Evolutionary conservation across 2,329 filamentous ascomycete species (phyloP).

Genomic region (Sporothrix euskadiensis): DNA sequence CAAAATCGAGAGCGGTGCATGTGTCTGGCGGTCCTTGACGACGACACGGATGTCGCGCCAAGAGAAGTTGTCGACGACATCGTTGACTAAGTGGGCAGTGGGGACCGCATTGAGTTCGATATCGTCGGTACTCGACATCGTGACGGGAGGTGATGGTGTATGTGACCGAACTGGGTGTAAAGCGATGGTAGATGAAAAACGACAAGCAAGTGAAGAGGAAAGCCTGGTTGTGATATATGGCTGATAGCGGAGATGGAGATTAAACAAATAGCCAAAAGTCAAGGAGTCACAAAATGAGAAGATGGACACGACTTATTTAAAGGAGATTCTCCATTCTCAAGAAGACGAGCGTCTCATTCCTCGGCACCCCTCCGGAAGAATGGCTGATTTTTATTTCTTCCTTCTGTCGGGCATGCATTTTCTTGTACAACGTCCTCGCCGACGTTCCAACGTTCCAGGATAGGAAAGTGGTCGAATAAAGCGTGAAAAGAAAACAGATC

Average conservation of each 20-base stretch:
- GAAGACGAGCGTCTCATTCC: background rate
- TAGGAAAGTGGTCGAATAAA: background rate
- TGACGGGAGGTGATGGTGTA: background rate
- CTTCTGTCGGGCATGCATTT: background rate
- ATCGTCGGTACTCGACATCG: conserved; percentile 30
- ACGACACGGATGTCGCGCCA: conserved; percentile 69
- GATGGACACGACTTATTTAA: background rate
- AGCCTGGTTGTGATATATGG: background rate
- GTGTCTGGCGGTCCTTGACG: conserved; percentile 71
- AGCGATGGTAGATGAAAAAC: too few relatives aligned
- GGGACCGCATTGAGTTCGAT: conserved; percentile 38
- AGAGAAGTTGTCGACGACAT: conserved; percentile 61
- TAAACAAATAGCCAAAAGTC: background rate
- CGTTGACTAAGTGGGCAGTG: conserved; percentile 60
- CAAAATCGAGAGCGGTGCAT: conserved; percentile 63
- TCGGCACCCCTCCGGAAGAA: background rate
- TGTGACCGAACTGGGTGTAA: too few relatives aligned
- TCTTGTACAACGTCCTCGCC: background rate
- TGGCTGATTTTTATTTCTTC: background rate
- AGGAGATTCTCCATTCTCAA: background rate
- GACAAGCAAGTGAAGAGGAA: background rate
- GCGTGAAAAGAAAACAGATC: background rate
- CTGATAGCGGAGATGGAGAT: background rate
- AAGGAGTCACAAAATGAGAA: background rate
- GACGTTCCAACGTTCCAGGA: background rate